A percentile compares a stretch with the other conserved stretches of the same genome.
phyloP scores from a whole-genome alignment of 116 monocot species.

The Dioscorea cayenensis region DNA sequence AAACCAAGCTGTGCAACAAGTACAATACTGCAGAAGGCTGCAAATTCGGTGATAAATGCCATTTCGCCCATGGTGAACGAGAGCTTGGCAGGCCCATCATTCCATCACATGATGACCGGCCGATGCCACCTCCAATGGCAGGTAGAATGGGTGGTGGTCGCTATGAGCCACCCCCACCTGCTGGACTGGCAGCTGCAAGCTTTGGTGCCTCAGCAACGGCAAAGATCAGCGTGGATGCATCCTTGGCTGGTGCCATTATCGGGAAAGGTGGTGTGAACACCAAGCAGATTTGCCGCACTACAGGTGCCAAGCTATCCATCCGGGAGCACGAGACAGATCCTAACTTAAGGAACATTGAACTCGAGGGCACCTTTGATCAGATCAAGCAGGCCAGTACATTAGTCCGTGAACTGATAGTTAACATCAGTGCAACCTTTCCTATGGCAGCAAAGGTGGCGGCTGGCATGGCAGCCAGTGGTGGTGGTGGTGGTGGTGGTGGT shows the following conservation, averaged over 20 bases:
- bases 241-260: conserved; percentile 90
- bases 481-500: background rate
- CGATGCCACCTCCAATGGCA: conserved; percentile 16
- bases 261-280: conserved; percentile 94
- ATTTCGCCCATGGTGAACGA: conserved; percentile 87
- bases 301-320: conserved; percentile 79
- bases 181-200: conserved; percentile 38
- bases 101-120: conserved; percentile 21
- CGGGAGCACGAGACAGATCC: conserved; percentile 79
- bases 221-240: conserved; percentile 96
- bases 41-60: conserved; percentile 87
- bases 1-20: conserved; percentile 84
- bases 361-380: conserved; percentile 89
- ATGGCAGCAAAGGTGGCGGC: conserved; percentile 6
- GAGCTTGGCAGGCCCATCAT: conserved; percentile 59
- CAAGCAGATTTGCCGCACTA: conserved; percentile 77
- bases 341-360: conserved; percentile 77
- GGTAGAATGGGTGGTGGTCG: conserved; percentile 18
- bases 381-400: conserved; percentile 76
- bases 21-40: conserved; percentile 80
- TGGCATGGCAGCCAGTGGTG: conserved; percentile 1
- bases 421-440: conserved; percentile 27
- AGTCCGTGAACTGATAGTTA: conserved; percentile 82
- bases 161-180: conserved; percentile 19
- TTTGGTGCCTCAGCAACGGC: conserved; percentile 94